A percentile compares a stretch with the other conserved stretches of the same genome.
Evolutionary conservation across 352 stramenopile genomes (phyloP).

Genomic region (Phytophthora uliginosa): DNA sequence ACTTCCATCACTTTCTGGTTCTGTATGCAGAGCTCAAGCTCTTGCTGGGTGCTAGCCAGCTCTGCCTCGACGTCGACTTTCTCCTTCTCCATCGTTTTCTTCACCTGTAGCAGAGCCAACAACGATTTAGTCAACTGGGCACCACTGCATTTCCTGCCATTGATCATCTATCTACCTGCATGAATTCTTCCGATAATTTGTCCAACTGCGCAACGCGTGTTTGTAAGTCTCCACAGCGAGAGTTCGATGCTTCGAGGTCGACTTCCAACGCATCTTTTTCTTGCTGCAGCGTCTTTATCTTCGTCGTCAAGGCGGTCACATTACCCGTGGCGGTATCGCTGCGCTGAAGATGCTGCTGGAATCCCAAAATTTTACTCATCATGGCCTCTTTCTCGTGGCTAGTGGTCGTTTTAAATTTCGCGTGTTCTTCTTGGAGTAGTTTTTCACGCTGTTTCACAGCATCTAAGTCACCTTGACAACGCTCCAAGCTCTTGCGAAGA

Average conservation of each 20-base stretch:
- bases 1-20: conserved; percentile 14
- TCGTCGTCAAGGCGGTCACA: conserved; percentile 42
- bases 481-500: conserved; percentile 58
- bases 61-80: conserved; percentile 18
- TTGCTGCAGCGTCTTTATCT: conserved; percentile 39
- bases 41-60: conserved; percentile 19
- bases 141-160: background rate
- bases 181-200: conserved; percentile 28
- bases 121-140: conserved; percentile 1
- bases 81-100: conserved; percentile 30
- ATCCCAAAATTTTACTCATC: conserved; percentile 65
- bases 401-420: conserved; percentile 50
- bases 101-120: conserved; percentile 25
- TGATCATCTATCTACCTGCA: conserved; percentile 19
- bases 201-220: conserved; percentile 22
- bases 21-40: conserved; percentile 16
- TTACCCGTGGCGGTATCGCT: conserved; percentile 36
- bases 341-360: conserved; percentile 62
- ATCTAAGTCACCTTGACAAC: conserved; percentile 64
- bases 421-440: conserved; percentile 56
- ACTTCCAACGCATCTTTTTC: conserved; percentile 43
- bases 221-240: conserved; percentile 23
- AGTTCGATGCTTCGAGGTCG: conserved; percentile 17
- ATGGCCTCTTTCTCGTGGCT: conserved; percentile 64
- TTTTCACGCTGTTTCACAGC: conserved; percentile 60